phyloP scores from a whole-genome alignment of 768 basidiomycete genomes.

The Tubosaeta sp. region DNA sequence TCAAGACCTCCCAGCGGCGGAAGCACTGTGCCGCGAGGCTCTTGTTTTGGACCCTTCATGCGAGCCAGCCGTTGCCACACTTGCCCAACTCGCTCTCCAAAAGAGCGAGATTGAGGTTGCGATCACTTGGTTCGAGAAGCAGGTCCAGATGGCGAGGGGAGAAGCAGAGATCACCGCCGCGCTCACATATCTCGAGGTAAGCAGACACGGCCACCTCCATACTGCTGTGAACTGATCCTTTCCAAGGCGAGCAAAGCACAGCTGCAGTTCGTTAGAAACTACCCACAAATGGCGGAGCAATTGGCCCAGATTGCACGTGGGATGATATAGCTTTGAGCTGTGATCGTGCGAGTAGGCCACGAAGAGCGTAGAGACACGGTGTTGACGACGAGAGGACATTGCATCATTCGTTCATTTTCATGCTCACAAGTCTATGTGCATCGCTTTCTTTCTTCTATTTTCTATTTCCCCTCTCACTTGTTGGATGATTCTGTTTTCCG shows the following conservation, averaged over 20 bases:
- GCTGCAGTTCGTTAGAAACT: slow-evolving; percentile 75
- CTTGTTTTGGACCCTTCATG: slow-evolving; percentile 87
- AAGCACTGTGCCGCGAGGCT: slow-evolving; percentile 83
- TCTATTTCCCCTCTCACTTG: not conserved
- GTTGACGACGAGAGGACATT: slow-evolving; percentile 3
- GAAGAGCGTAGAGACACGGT: slow-evolving; percentile 13
- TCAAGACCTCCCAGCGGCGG: slow-evolving; percentile 80
- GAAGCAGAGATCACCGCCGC: slow-evolving; percentile 83
- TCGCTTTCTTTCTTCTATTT: slow-evolving; percentile 1
- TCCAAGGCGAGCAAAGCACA: slow-evolving; percentile 79
- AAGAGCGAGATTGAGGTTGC: slow-evolving; percentile 86
- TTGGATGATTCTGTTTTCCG: not conserved
- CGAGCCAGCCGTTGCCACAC: slow-evolving; percentile 93
- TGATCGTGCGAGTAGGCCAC: slow-evolving; percentile 10
- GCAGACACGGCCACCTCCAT: slow-evolving; percentile 22
- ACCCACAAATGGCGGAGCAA: slow-evolving; percentile 80
- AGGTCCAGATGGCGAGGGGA: slow-evolving; percentile 81
- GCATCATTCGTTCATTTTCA: not conserved
- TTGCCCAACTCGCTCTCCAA: slow-evolving; percentile 90
- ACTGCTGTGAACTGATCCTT: not conserved
- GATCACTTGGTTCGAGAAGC: slow-evolving; percentile 79
- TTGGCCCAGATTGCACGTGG: slow-evolving; percentile 44
- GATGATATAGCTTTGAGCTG: slow-evolving; percentile 29
- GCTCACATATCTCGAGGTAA: slow-evolving; percentile 73
- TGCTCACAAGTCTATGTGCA: not conserved